Conservation (phyloP, 2,329 filamentous ascomycete species). For the Paracorniculantispora psalliotae region DNA sequence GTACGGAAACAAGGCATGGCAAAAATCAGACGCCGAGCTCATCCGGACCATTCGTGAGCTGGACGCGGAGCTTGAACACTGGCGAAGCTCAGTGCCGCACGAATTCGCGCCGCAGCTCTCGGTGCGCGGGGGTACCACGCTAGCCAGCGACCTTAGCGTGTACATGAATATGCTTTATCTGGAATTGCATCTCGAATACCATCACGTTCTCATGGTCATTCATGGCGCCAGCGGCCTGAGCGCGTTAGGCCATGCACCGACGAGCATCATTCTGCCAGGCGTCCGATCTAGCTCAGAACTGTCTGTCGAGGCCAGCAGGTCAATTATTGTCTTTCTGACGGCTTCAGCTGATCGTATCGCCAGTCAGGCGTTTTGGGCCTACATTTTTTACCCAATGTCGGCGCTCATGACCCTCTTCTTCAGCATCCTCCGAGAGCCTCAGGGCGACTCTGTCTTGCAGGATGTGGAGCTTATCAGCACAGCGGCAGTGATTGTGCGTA, state of each 20-base stretch:
- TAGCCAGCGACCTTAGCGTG: slow-evolving; percentile 21
- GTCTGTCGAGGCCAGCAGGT: slow-evolving; percentile 51
- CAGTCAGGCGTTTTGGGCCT: slow-evolving; percentile 46
- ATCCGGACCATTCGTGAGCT: slow-evolving; percentile 51
- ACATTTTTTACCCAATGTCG: slow-evolving; percentile 53
- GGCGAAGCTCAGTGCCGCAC: slow-evolving; percentile 44
- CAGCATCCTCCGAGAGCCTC: slow-evolving; percentile 46
- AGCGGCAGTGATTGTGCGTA: slow-evolving; percentile 39
- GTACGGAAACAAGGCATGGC: slow-evolving; percentile 43
- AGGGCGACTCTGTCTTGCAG: slow-evolving; percentile 34
- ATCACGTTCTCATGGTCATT: slow-evolving; percentile 50
- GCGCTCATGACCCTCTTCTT: slow-evolving; percentile 51
- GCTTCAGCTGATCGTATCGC: slow-evolving; percentile 37
- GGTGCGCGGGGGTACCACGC: slow-evolving; percentile 25
- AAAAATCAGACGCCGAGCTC: slow-evolving; percentile 50
- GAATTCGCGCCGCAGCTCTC: slow-evolving; percentile 44
- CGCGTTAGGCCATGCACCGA: slow-evolving; percentile 29
- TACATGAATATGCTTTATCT: slow-evolving; percentile 43
- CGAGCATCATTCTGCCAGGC: slow-evolving; percentile 33
- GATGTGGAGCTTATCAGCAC: slow-evolving; percentile 43
- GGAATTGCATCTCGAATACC: slow-evolving; percentile 49
- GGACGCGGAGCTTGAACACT: slow-evolving; percentile 51
- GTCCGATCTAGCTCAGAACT: slow-evolving; percentile 49
- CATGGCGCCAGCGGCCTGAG: slow-evolving; percentile 51
- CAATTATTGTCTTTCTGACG: slow-evolving; percentile 45